Conservation (phyloP, 768 basidiomycete species). For the Amanita fuliginea region DNA sequence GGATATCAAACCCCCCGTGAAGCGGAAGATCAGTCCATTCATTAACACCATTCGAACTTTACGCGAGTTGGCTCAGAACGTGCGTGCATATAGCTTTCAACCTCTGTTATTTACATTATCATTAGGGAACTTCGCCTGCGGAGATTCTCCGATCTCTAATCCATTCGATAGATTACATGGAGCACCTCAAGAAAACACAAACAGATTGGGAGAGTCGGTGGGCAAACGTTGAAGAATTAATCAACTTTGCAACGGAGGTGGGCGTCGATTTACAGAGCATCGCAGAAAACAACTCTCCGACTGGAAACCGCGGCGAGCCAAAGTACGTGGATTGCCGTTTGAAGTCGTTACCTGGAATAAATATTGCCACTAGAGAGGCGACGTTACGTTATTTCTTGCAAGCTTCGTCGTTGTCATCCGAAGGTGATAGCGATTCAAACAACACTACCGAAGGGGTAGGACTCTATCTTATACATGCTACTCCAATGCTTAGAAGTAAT, state of each 20-base stretch:
- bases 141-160: conserved; percentile 52
- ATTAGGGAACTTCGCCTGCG: conserved; percentile 47
- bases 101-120: neutral
- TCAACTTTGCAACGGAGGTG: conserved; percentile 62
- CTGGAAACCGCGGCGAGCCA: neutral
- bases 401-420: conserved; percentile 75
- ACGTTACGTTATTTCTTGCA: conserved; percentile 66
- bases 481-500: neutral
- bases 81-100: conserved; percentile 12
- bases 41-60: conserved; percentile 44
- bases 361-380: conserved; percentile 30
- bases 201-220: conserved; percentile 67
- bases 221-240: conserved; percentile 83
- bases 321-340: neutral
- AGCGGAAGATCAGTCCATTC: conserved; percentile 51
- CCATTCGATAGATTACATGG: conserved; percentile 50
- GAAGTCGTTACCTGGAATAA: neutral
- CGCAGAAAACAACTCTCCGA: neutral
- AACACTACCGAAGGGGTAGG: conserved; percentile 23
- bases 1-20: conserved; percentile 58
- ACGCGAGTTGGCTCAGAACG: conserved; percentile 42
- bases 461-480: neutral
- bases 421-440: conserved; percentile 51
- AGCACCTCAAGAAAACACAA: conserved; percentile 57
- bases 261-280: conserved; percentile 16